Conservation (phyloP, 495 filamentous ascomycete species). For the Lineolata rhizophorae region DNA sequence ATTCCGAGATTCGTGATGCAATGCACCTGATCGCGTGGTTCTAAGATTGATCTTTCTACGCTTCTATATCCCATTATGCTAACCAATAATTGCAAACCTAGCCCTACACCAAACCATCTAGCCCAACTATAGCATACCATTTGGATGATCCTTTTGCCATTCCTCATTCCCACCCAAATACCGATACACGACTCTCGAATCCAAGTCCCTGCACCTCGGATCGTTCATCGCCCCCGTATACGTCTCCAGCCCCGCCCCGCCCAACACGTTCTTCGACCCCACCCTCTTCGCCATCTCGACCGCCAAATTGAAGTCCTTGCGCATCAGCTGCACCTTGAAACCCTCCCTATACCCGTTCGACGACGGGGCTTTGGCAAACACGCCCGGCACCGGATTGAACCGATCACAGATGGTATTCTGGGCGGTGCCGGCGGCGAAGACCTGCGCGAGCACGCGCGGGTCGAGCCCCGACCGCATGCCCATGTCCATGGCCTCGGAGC, state of each 20-base stretch:
- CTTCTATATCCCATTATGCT: too few species aligned
- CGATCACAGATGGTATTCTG: constrained; percentile 28
- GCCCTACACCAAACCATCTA: too few species aligned
- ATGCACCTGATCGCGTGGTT: too few species aligned
- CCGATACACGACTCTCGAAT: constrained; percentile 31
- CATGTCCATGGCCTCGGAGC: constrained; percentile 31
- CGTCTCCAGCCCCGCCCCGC: constrained; percentile 20
- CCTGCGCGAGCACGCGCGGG: constrained; percentile 22
- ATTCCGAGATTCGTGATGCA: too few species aligned
- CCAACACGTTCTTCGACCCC: constrained; percentile 22
- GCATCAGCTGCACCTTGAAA: constrained; percentile 31
- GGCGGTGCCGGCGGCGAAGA: constrained; percentile 27
- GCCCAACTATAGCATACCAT: too few species aligned
- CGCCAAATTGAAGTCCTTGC: constrained; percentile 29
- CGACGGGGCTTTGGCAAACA: constrained; percentile 25
- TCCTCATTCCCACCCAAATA: constrained; percentile 27
- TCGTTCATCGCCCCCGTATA: constrained; percentile 25
- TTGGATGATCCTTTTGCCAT: constrained; percentile 15
- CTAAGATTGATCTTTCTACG: too few species aligned
- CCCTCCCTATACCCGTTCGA: constrained; percentile 26
- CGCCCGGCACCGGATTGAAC: constrained; percentile 28
- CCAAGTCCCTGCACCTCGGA: constrained; percentile 23
- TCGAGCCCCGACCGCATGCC: constrained; percentile 30
- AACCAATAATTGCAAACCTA: too few species aligned
- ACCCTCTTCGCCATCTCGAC: constrained; percentile 24